These are phyloP conservation scores for Aspergillus piperis DNA, from an alignment of 2,329 filamentous ascomycete genomes.

Conservation along the genomic window DNA sequence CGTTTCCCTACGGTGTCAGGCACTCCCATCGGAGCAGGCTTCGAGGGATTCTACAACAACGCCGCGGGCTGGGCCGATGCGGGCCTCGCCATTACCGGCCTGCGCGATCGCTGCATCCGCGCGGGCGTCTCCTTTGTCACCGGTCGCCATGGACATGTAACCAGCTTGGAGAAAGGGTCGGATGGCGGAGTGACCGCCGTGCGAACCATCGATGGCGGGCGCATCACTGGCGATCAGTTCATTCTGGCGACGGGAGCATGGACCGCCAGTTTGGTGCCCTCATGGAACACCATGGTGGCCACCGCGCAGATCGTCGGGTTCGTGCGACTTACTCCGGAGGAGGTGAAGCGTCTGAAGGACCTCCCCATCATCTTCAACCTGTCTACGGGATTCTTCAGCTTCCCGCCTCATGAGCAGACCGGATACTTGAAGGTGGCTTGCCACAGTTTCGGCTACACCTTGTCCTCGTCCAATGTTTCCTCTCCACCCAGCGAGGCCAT, in stretches of 20 bases:
- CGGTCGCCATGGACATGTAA: conserved; percentile 34
- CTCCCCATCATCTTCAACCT: conserved; percentile 61
- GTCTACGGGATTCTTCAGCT: conserved; percentile 50
- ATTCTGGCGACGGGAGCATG: conserved; percentile 82
- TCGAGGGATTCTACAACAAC: conserved; percentile 31
- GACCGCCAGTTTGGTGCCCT: conserved; percentile 72
- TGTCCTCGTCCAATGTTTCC: conserved; percentile 20
- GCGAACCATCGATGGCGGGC: conserved; percentile 49
- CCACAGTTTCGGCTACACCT: conserved; percentile 65
- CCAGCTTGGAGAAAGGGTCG: conserved; percentile 34
- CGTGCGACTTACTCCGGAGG: conserved; percentile 66
- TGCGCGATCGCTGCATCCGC: conserved; percentile 25
- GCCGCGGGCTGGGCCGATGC: conserved; percentile 35
- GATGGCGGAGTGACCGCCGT: conserved; percentile 57
- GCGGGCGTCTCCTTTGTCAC: conserved; percentile 30
- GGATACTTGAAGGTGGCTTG: conserved; percentile 62
- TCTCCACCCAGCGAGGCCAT: conserved; percentile 23
- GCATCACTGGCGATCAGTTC: conserved; percentile 64
- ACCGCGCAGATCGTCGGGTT: conserved; percentile 79
- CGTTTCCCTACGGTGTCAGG: conserved; percentile 26
- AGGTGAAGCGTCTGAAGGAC: conserved; percentile 63
- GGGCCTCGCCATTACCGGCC: conserved; percentile 21
- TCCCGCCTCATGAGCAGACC: conserved; percentile 42
- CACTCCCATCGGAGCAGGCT: conserved; percentile 20
- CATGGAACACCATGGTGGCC: conserved; percentile 70